Evolutionary conservation across 306 rosid species (phyloP).

Genomic region (Betula pendula): DNA sequence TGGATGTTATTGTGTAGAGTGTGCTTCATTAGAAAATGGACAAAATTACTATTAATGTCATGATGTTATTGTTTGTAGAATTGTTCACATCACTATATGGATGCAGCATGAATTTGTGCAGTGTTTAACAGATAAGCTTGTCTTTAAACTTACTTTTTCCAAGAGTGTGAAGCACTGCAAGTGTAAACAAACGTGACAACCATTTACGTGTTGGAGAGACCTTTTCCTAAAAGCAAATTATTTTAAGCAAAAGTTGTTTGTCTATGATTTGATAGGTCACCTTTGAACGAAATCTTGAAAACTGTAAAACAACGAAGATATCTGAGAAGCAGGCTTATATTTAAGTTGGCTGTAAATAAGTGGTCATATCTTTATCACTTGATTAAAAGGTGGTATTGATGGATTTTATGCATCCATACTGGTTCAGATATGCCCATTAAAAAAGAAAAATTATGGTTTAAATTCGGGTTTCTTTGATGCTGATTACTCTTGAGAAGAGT

Average conservation of each 20-base stretch:
- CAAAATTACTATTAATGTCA: not conserved
- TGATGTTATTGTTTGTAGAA: not conserved
- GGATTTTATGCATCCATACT: not conserved
- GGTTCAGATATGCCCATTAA: not conserved
- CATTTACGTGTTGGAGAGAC: too few species aligned
- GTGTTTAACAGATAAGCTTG: not conserved
- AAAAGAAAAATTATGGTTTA: not conserved
- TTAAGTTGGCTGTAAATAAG: not conserved
- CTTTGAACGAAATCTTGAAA: not conserved
- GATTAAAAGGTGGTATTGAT: not conserved
- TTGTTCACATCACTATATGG: not conserved
- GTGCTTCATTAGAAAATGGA: not conserved
- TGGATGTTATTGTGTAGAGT: not conserved
- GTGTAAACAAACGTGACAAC: not conserved
- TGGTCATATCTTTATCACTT: not conserved
- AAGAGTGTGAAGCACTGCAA: not conserved
- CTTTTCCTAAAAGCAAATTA: not conserved
- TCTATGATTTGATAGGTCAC: too few species aligned
- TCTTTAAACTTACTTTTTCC: not conserved
- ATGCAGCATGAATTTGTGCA: not conserved
- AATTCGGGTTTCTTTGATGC: not conserved
- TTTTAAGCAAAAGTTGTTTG: too few species aligned
- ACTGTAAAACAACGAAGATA: not conserved
- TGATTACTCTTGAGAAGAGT: not conserved
- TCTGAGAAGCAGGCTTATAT: not conserved